These are phyloP conservation scores for Musa troglodytarum DNA, from an alignment of 176 grass and related monocot genomes.

Conservation along the genomic window DNA sequence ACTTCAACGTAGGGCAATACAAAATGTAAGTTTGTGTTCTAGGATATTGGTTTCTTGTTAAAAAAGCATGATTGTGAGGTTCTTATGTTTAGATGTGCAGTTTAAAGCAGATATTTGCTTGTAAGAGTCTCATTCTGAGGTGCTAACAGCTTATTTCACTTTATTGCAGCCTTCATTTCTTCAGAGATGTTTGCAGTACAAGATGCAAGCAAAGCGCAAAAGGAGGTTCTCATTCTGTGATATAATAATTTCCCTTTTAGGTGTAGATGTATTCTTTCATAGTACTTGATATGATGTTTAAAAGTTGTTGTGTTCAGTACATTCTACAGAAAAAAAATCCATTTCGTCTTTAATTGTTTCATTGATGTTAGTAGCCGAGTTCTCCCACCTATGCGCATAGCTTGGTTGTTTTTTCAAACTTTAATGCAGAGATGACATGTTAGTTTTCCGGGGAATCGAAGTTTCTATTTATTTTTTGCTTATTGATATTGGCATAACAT, in stretches of 20 bases:
- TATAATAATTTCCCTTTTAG: constrained; percentile 16
- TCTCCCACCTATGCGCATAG: background rate
- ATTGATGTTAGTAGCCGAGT: background rate
- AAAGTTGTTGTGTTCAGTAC: background rate
- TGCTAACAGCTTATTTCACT: constrained; percentile 17
- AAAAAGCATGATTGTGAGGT: background rate
- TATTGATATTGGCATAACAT: background rate
- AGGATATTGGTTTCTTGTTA: background rate
- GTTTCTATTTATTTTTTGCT: background rate
- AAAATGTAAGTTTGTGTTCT: constrained; percentile 43
- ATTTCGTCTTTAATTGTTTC: background rate
- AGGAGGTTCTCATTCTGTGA: constrained; percentile 53
- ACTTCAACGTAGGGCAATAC: constrained; percentile 41
- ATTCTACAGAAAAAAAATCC: background rate
- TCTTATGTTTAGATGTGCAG: background rate
- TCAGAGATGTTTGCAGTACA: constrained; percentile 78
- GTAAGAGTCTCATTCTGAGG: constrained; percentile 6
- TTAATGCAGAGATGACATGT: too few species aligned
- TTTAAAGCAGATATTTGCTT: background rate
- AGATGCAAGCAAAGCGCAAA: constrained; percentile 50
- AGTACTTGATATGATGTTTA: background rate
- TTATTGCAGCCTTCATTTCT: constrained; percentile 66
- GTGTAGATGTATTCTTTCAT: background rate
- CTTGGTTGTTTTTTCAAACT: background rate
- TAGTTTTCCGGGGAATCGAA: background rate